Conservation (phyloP, 805 yeast species). For the Candida endomychidarum region DNA sequence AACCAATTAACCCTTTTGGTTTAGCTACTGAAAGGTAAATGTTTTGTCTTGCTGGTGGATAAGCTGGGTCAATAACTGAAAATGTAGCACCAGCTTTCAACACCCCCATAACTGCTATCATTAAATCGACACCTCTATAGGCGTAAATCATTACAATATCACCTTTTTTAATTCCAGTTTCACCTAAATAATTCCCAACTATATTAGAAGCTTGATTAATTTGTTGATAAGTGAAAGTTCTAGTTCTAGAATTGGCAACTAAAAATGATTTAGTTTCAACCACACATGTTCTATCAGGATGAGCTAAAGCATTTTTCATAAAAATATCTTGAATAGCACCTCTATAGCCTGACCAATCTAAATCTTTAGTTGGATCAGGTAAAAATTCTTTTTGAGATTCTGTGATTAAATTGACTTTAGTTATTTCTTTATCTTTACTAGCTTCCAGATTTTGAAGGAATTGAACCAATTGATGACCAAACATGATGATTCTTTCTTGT, state of each 20-base stretch:
- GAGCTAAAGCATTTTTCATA: constrained; percentile 76
- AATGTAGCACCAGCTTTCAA: constrained; percentile 98
- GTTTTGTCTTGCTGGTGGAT: constrained; percentile 97
- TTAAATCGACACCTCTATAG: constrained; percentile 93
- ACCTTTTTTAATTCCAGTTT: constrained; percentile 81
- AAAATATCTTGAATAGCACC: constrained; percentile 98
- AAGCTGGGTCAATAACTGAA: constrained; percentile 98
- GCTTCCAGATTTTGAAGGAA: constrained; percentile 38
- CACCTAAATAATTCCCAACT: constrained; percentile 83
- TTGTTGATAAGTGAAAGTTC: constrained; percentile 80
- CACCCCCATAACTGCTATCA: constrained; percentile 97
- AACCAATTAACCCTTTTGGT: constrained; percentile 87
- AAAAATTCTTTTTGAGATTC: constrained; percentile 55
- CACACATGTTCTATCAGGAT: constrained; percentile 88
- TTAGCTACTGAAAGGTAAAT: constrained; percentile 89
- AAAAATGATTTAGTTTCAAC: constrained; percentile 82
- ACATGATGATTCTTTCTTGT: constrained; percentile 61
- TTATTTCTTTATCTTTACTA: constrained; percentile 45
- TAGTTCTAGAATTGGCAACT: constrained; percentile 52
- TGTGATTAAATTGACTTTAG: constrained; percentile 69
- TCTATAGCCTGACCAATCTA: constrained; percentile 88
- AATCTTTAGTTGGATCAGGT: constrained; percentile 84
- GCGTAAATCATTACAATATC: constrained; percentile 98
- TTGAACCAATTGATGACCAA: constrained; percentile 71
- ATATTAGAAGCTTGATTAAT: constrained; percentile 91